Percentiles rank a stretch among this genome's conserved stretches.
These are phyloP conservation scores for Hortaea werneckii DNA, from an alignment of 2,329 filamentous ascomycete species.

Conservation along the genomic window DNA sequence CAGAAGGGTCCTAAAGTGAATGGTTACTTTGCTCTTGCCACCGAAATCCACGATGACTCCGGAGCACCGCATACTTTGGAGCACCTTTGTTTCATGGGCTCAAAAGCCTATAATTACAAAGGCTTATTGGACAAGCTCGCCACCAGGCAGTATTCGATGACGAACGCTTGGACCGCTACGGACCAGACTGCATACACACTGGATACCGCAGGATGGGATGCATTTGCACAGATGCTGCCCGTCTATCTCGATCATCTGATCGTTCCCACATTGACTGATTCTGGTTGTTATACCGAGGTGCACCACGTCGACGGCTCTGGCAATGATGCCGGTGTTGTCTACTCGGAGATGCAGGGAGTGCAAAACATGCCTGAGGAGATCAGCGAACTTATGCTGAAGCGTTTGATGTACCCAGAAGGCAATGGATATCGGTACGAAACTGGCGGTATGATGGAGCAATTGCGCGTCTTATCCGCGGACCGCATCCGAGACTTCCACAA, in stretches of 20 bases:
- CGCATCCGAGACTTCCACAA: slow-evolving; percentile 90
- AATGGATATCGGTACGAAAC: slow-evolving; percentile 95
- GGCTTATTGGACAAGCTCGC: slow-evolving; percentile 90
- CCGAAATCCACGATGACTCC: slow-evolving; percentile 95
- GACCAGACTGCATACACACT: slow-evolving; percentile 96
- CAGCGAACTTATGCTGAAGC: slow-evolving; percentile 73
- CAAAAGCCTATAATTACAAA: slow-evolving; percentile 87
- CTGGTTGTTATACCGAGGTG: slow-evolving; percentile 88
- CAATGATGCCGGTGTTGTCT: slow-evolving; percentile 79
- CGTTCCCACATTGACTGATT: slow-evolving; percentile 82
- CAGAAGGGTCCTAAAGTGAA: slow-evolving; percentile 89
- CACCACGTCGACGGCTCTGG: slow-evolving; percentile 90
- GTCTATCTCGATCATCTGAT: slow-evolving; percentile 94
- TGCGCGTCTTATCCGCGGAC: slow-evolving; percentile 76
- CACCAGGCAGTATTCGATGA: slow-evolving; percentile 82
- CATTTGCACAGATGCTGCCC: slow-evolving; percentile 87
- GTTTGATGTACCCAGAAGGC: slow-evolving; percentile 75
- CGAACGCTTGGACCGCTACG: slow-evolving; percentile 94
- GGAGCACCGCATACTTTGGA: slow-evolving; percentile 59
- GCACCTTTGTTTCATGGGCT: slow-evolving; percentile 55
- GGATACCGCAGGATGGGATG: slow-evolving; percentile 92
- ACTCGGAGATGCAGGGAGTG: slow-evolving; percentile 96
- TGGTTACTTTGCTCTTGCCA: slow-evolving; percentile 90
- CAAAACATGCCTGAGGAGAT: slow-evolving; percentile 77
- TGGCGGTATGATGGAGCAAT: slow-evolving; percentile 89